These are phyloP conservation scores for Helichrysum umbraculigerum DNA, from an alignment of 129 eudicot species.

Conservation along the genomic window DNA sequence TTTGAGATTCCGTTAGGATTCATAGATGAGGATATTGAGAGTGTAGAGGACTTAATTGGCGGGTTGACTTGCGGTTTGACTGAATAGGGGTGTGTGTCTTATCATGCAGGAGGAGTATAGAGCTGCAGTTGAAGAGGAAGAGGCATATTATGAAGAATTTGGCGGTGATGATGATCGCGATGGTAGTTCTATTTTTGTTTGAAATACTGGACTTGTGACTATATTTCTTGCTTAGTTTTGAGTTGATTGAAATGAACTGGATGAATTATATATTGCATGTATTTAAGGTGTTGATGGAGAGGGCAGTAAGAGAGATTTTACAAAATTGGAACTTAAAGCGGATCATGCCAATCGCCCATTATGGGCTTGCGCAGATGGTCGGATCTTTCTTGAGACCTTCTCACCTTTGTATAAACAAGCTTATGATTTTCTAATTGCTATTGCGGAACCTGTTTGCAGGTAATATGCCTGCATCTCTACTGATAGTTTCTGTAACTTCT, in stretches of 20 bases:
- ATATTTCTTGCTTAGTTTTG: neutral
- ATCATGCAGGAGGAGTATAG: constrained; percentile 54
- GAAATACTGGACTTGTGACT: neutral
- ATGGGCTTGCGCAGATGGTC: constrained; percentile 99
- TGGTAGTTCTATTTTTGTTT: constrained; percentile 39
- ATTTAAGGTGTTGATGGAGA: constrained; percentile 54
- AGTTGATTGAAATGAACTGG: constrained; percentile 2
- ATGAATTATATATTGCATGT: constrained; percentile 16
- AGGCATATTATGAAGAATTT: constrained; percentile 47
- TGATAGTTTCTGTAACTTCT: neutral
- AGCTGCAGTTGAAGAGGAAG: constrained; percentile 53
- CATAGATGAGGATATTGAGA: neutral
- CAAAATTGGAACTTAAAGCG: constrained; percentile 86
- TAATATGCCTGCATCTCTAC: constrained; percentile 17
- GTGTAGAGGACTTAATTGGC: neutral
- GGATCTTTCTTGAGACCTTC: constrained; percentile 90
- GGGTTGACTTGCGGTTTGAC: neutral
- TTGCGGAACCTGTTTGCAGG: constrained; percentile 98
- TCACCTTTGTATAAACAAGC: constrained; percentile 90
- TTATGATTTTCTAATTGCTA: constrained; percentile 91
- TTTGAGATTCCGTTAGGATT: neutral
- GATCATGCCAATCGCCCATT: constrained; percentile 85
- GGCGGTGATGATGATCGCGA: constrained; percentile 55
- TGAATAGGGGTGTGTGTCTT: neutral
- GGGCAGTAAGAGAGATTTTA: constrained; percentile 66